Base-by-base conservation (phyloP, 1,139 yeast species). In the Yamadazyma mexicana region DNA sequence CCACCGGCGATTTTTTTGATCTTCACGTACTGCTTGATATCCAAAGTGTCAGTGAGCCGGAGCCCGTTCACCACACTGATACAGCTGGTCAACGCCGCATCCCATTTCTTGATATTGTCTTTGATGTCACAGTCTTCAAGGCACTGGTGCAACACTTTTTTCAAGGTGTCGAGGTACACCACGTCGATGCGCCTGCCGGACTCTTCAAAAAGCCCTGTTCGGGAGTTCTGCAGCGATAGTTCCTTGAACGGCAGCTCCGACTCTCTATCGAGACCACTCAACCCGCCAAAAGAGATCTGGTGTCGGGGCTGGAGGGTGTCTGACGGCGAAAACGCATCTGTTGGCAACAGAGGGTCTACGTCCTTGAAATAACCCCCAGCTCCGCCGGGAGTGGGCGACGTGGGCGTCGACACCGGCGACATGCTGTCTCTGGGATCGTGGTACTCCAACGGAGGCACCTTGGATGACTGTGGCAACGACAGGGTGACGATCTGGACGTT, bases 1-100 rank as follows among this genome's bases (percentile, higher is more conserved):
- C 92, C 92, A 0, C 98, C 98, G 1, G 83, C 73, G 10, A 91
- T 79, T 46, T 89, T 75, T 55, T 92, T 94, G 35, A 92, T 73
- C 56, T 94, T 94, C 35, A 92, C 81, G 59, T 88, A 91, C 48
- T 87, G 94, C 28, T 94, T 76, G 39, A 91, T 81, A 56, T 94
- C 97, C 46, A 89, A 73, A 4, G 86, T 84, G 46, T 86, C 94
- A 3, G 89, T 84, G 26, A 71, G 45, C 37, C 61, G 64, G 12
- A 72, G 48, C 5, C 49, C 46, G 31, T 63, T 53, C 10, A 70
- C 59, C 34, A 54, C 46, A 14, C 48, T 40, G n/a, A 70, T 52
- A 16, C 56, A 57, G 4, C 48, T 48, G 9, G 58, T 55, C 12
- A 71, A 48, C 1, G 56, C 62, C 0, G 38, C 36, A 20, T 49